Conservation (phyloP, 1,284 basidiomycete genomes). For the Hemileccinum hortonii region DNA sequence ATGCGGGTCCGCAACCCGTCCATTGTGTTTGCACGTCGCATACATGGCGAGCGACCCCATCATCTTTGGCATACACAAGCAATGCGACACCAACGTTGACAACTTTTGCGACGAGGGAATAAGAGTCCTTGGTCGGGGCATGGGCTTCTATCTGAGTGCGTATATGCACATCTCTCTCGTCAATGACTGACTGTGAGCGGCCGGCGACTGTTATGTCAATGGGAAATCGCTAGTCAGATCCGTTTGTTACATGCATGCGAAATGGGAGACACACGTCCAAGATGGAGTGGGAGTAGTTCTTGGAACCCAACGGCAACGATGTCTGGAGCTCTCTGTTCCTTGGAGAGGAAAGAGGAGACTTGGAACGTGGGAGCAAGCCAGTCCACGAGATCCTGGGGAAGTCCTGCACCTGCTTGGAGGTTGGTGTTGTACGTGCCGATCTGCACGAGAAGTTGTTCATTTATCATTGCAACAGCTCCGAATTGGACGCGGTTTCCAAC, state of each 20-base stretch:
- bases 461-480: not conserved
- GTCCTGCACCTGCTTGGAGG: slow-evolving; percentile 65
- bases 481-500: too few relatives aligned
- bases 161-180: slow-evolving; percentile 60
- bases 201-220: slow-evolving; percentile 54
- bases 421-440: slow-evolving; percentile 87
- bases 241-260: slow-evolving; percentile 1
- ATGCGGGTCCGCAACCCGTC: slow-evolving; percentile 73
- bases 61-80: slow-evolving; percentile 78
- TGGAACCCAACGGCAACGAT: slow-evolving; percentile 89
- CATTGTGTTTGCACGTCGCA: slow-evolving; percentile 71
- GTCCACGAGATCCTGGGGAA: slow-evolving; percentile 81
- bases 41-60: slow-evolving; percentile 57
- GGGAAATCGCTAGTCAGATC: slow-evolving; percentile 9
- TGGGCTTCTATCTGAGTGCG: slow-evolving; percentile 69
- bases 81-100: slow-evolving; percentile 81
- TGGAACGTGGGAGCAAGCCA: slow-evolving; percentile 78
- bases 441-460: slow-evolving; percentile 61
- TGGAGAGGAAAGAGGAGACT: slow-evolving; percentile 68
- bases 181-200: slow-evolving; percentile 59
- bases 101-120: slow-evolving; percentile 69
- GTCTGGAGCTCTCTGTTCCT: slow-evolving; percentile 64
- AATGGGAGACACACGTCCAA: slow-evolving; percentile 58
- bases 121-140: slow-evolving; percentile 65
- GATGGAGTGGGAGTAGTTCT: slow-evolving; percentile 81